Evolutionary conservation across 768 basidiomycete genomes (phyloP).

Genomic region (Xerocomus potaroensis): DNA sequence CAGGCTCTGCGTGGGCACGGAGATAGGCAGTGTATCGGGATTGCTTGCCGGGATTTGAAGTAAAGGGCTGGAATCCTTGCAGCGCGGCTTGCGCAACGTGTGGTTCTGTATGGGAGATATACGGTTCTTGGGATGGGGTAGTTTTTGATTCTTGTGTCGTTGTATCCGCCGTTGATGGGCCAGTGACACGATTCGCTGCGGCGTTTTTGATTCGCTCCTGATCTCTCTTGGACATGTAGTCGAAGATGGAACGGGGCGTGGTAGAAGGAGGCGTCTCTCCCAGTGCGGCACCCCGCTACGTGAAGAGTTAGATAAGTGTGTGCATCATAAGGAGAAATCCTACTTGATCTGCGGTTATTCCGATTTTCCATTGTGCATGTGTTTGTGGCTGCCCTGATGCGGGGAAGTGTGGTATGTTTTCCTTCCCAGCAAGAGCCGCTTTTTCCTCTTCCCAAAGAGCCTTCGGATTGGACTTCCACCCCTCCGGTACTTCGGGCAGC

Average conservation of each 20-base stretch:
- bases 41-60: slow-evolving; percentile 71
- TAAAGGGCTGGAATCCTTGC: slow-evolving; percentile 87
- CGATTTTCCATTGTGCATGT: slow-evolving; percentile 52
- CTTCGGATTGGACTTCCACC: slow-evolving; percentile 82
- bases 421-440: slow-evolving; percentile 38
- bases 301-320: slow-evolving; percentile 5
- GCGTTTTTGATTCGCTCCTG: slow-evolving; percentile 76
- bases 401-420: slow-evolving; percentile 33
- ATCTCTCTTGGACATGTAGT: slow-evolving; percentile 91
- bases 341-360: slow-evolving; percentile 72
- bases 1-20: slow-evolving; percentile 56
- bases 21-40: slow-evolving; percentile 83
- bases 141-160: slow-evolving; percentile 19
- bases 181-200: slow-evolving; percentile 28
- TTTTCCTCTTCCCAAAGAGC: slow-evolving; percentile 62
- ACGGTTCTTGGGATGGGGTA: slow-evolving; percentile 30
- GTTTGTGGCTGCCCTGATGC: slow-evolving; percentile 26
- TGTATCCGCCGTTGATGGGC: slow-evolving; percentile 27
- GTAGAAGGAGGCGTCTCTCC: slow-evolving; percentile 76
- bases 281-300: slow-evolving; percentile 73
- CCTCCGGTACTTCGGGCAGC: slow-evolving; percentile 73
- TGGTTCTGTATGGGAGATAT: slow-evolving; percentile 62
- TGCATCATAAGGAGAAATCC: slow-evolving; percentile 17
- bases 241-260: slow-evolving; percentile 81
- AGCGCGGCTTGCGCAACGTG: slow-evolving; percentile 84